Evolutionary conservation across 805 yeast genomes (phyloP).

Genomic region (Metschnikowia cubensis): DNA sequence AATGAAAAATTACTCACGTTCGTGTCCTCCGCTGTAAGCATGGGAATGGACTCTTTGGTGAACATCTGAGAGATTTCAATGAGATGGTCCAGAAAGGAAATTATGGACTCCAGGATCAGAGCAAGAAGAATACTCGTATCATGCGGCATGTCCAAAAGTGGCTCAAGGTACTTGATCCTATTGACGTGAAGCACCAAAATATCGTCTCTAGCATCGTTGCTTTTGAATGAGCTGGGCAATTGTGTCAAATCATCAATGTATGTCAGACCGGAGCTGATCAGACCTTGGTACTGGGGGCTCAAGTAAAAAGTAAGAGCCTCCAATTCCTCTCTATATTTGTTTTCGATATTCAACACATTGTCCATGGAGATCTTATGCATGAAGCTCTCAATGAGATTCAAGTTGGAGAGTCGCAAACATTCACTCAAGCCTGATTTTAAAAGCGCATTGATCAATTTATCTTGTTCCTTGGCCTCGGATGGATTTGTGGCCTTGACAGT

Average conservation of each 20-base stretch:
- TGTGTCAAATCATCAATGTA: slow-evolving; percentile 20
- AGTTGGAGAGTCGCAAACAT: slow-evolving; percentile 45
- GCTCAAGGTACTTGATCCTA: slow-evolving; percentile 49
- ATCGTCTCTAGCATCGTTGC: slow-evolving; percentile 40
- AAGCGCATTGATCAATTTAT: slow-evolving; percentile 24
- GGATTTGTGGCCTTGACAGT: slow-evolving; percentile 16
- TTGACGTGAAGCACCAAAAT: slow-evolving; percentile 47
- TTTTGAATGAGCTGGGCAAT: slow-evolving; percentile 23
- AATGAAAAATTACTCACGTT: slow-evolving; percentile 15
- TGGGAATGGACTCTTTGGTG: slow-evolving; percentile 11
- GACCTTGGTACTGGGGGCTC: slow-evolving; percentile 13
- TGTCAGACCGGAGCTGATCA: slow-evolving; percentile 11
- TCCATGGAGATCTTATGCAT: slow-evolving; percentile 41
- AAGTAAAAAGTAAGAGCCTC: slow-evolving; percentile 29
- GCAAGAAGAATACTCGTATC: slow-evolving; percentile 29
- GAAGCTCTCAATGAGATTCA: slow-evolving; percentile 49
- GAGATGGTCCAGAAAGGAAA: slow-evolving; percentile 23
- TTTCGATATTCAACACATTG: slow-evolving; percentile 40
- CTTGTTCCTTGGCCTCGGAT: slow-evolving; percentile 3
- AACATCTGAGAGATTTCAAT: slow-evolving; percentile 13
- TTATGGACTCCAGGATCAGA: slow-evolving; percentile 33
- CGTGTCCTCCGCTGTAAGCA: slow-evolving; percentile 8
- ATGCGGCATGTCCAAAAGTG: slow-evolving; percentile 41
- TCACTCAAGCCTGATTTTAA: slow-evolving; percentile 49
- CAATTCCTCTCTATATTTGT: slow-evolving; percentile 41